Conservation (phyloP, 169 alveolate species). For the Plasmodium gaboni region DNA sequence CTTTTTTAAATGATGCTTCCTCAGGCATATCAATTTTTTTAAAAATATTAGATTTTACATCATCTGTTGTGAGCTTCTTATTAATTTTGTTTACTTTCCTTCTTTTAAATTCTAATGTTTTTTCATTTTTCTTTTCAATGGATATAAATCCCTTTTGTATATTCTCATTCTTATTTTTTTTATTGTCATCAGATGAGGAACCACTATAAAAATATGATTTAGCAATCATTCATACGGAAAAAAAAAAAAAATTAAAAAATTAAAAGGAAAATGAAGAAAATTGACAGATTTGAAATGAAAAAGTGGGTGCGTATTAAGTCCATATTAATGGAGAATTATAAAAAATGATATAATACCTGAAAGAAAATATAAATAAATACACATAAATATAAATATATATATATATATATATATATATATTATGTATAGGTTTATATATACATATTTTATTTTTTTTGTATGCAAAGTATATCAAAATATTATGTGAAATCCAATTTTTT, state of each 20-base stretch:
- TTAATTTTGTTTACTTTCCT: slow-evolving; percentile 44
- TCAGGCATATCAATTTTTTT: slow-evolving; percentile 14
- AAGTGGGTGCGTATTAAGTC: no score
- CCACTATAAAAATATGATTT: slow-evolving; percentile 23
- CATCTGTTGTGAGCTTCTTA: slow-evolving; percentile 16
- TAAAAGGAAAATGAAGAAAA: no score
- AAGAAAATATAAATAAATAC: neutral
- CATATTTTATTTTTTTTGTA: neutral
- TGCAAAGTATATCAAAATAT: neutral
- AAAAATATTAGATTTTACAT: slow-evolving; percentile 11
- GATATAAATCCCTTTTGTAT: neutral
- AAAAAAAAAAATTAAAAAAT: slow-evolving; percentile 4
- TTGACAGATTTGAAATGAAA: no score
- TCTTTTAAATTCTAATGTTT: slow-evolving; percentile 43
- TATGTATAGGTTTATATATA: no score
- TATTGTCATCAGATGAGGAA: slow-evolving; percentile 71
- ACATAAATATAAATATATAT: neutral
- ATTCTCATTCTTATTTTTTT: slow-evolving; percentile 11
- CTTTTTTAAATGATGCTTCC: slow-evolving; percentile 14
- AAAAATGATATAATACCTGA: neutral
- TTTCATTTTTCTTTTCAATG: neutral
- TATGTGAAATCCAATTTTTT: neutral
- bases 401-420: neutral
- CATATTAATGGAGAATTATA: neutral
- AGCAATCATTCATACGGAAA: slow-evolving; percentile 71